A percentile compares a stretch with the other conserved stretches of the same genome.
Evolutionary conservation across 2,329 filamentous ascomycete genomes (phyloP).

Genomic region (Scortechinia acanthostroma): DNA sequence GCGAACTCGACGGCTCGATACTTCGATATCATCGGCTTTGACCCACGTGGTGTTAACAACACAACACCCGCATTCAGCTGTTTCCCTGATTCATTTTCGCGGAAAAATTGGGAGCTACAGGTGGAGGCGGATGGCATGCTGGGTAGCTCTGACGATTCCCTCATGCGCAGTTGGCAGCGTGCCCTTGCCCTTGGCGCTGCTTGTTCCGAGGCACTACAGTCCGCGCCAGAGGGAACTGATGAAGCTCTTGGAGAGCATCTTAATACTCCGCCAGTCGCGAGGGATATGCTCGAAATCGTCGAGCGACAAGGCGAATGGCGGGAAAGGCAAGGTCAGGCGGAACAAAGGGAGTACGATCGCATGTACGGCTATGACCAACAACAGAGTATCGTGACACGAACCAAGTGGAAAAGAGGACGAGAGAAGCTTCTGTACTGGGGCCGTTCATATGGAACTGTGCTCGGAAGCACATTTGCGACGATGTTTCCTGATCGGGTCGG

Average conservation of each 20-base stretch:
- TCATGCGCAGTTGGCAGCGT: conserved; percentile 21
- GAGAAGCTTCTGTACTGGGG: conserved; percentile 29
- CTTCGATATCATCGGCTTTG: conserved; percentile 33
- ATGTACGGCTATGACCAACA: conserved; percentile 5
- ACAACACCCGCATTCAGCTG: conserved; percentile 28
- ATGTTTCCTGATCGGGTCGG: conserved; percentile 29
- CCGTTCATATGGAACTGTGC: conserved; percentile 32
- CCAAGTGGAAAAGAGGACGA: conserved; percentile 14
- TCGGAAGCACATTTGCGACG: conserved; percentile 34
- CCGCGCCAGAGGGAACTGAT: conserved; percentile 4
- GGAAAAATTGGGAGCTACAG: conserved; percentile 10
- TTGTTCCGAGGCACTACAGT: conserved; percentile 11
- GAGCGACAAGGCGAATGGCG: conserved; percentile 28
- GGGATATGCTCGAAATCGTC: conserved; percentile 23
- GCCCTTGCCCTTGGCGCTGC: conserved; percentile 17
- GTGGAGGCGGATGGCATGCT: conserved; percentile 22
- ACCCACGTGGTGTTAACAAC: conserved; percentile 30
- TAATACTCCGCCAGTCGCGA: conserved; percentile 20
- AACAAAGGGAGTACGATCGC: conserved; percentile 10
- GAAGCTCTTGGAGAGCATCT: conserved; percentile 19
- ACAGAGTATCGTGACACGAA: conserved; percentile 10
- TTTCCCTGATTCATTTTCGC: conserved; percentile 14
- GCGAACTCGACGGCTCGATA: conserved; percentile 7
- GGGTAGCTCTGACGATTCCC: conserved; percentile 15
- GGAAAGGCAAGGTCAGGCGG: conserved; percentile 16